Evolutionary conservation across 2,329 filamentous ascomycete species (phyloP).

Genomic region (Ceratocystis albifundus): DNA sequence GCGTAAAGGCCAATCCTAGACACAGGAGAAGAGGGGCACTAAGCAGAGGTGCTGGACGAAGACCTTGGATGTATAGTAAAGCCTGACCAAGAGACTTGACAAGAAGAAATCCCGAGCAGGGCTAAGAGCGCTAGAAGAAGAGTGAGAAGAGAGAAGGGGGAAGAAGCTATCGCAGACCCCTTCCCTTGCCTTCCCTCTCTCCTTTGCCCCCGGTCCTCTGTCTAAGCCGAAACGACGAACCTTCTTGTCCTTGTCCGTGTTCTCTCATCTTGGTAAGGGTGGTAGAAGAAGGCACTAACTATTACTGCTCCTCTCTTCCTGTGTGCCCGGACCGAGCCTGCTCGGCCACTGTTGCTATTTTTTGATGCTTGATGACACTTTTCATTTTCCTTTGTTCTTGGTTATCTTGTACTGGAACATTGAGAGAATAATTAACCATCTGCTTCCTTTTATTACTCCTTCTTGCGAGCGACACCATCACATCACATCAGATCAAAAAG

Average conservation of each 20-base stretch:
- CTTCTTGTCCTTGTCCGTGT: not conserved
- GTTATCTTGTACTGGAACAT: not conserved
- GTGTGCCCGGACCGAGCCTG: not conserved
- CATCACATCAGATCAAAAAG: constrained; percentile 14
- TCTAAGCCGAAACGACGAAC: constrained; percentile 3
- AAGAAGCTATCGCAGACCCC: not conserved
- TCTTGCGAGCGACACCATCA: not conserved
- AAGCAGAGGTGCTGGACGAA: too few relatives aligned
- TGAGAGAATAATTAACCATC: not conserved
- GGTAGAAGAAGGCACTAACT: not conserved
- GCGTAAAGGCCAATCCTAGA: too few relatives aligned
- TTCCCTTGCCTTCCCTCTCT: not conserved
- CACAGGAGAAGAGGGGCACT: too few relatives aligned
- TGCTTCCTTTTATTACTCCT: not conserved
- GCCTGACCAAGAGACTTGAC: too few relatives aligned
- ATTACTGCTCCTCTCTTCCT: not conserved
- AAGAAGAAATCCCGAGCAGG: too few relatives aligned
- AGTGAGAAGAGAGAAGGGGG: not conserved
- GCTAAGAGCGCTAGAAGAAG: too few relatives aligned
- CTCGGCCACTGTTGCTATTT: not conserved
- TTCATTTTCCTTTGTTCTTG: constrained; percentile 11
- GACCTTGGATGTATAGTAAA: too few relatives aligned
- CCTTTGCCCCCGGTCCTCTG: too few relatives aligned
- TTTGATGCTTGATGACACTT: constrained; percentile 10
- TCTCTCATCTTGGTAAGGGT: too few relatives aligned